Conservation (phyloP, 331 rosid species). For the Quercus lobata region DNA sequence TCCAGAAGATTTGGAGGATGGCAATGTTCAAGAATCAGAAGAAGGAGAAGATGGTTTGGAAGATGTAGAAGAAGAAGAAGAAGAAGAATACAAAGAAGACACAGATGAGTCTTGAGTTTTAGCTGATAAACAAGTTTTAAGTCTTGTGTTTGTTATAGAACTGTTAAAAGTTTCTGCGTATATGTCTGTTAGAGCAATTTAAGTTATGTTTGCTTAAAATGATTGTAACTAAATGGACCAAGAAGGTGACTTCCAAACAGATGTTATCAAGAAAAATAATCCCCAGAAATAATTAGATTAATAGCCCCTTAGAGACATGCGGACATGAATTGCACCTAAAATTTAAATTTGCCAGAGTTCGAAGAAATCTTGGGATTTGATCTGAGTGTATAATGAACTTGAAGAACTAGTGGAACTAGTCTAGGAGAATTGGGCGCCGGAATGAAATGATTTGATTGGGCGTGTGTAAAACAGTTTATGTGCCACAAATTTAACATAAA, state of each 20-base stretch:
- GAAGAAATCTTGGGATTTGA: too few relatives aligned
- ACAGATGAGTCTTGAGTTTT: slow-evolving; percentile 46
- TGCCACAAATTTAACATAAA: too few relatives aligned
- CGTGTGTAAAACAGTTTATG: too few relatives aligned
- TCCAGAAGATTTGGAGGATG: slow-evolving; percentile 10
- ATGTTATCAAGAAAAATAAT: not conserved
- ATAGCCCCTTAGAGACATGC: not conserved
- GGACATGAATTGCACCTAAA: not conserved
- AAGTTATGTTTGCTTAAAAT: not conserved
- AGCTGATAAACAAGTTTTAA: not conserved
- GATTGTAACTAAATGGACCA: not conserved
- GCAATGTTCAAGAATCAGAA: slow-evolving; percentile 21
- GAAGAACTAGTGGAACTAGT: too few relatives aligned
- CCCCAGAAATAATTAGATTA: not conserved
- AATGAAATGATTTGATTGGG: too few relatives aligned
- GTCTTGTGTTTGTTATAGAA: slow-evolving; percentile 4
- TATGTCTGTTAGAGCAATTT: not conserved
- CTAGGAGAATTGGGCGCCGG: too few relatives aligned
- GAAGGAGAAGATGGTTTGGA: slow-evolving; percentile 5
- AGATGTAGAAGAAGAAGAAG: slow-evolving; percentile 29
- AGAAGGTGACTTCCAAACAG: not conserved
- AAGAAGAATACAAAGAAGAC: slow-evolving; percentile 52
- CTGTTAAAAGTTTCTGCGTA: not conserved
- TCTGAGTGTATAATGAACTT: too few relatives aligned
- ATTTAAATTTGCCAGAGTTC: too few relatives aligned